Base-by-base conservation (phyloP, 2,329 filamentous ascomycete genomes). In the Stagonosporopsis chrysanthemi region DNA sequence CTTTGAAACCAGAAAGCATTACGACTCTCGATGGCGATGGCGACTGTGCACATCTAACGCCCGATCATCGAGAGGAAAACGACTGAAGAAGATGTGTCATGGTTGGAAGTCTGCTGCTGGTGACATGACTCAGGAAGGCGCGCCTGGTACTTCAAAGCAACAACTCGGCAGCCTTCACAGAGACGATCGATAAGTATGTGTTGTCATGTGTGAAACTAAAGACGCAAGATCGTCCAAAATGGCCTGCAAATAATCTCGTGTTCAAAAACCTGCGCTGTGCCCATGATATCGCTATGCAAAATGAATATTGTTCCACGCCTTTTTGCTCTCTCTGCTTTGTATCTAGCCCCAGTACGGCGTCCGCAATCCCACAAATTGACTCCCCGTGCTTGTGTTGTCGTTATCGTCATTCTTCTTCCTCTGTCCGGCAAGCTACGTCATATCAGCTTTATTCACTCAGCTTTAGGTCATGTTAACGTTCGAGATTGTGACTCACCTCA, bases 351-450 rank as follows among this genome's bases (percentile, higher is more conserved):
- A 78, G 52, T 77, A 77, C 17, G 76, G 73, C 47, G 76, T 77
- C 26, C 76, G 66, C 43, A 78, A 49, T 12, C 76, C 75, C 1
- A 77, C 73, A 62, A 79, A 78, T 4, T 71, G 73, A 17, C 54
- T 57, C 1, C 54, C 54, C 15, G 70, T 67, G n/a, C 64, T 63
- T 3, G 68, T 58, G n/a, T 69, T 68, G 22, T 69, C 73, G 3
- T 82, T 80, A 56, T 88, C 84, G 55, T 90, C 88, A n/a, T 47
- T 52, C 69, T 86, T 88, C 77, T 90, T 90, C 59, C 89, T 82
- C 69, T 91, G 88, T 15, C 90, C 90, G 44, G 82, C 81, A 65
- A 86, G 75, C 84, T 79, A 29, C 3, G 2, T 35, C 31, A 24
- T 42, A 44, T 44, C 26, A 11, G 23, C 29, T 9, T 6, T 24